Percentiles rank a stretch among this genome's conserved stretches.
Evolutionary conservation across 2,329 filamentous ascomycete species (phyloP).

Genomic region (Fusarium pseudocircinatum): DNA sequence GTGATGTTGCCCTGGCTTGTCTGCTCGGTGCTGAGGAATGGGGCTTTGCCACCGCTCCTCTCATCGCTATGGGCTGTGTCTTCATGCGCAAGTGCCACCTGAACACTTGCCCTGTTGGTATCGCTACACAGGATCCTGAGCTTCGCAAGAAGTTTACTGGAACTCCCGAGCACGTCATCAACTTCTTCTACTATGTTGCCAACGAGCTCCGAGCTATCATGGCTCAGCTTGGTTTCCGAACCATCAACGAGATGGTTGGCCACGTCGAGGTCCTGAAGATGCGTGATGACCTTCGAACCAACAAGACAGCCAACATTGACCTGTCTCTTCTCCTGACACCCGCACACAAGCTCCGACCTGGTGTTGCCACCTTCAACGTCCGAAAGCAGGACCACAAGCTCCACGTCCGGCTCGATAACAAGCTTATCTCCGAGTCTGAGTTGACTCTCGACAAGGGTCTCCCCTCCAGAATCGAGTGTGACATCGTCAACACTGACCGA

Average conservation of each 20-base stretch:
- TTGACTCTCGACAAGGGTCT: slow-evolving; percentile 93
- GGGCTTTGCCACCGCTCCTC: slow-evolving; percentile 92
- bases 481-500: slow-evolving; percentile 96
- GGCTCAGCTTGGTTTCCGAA: slow-evolving; percentile 93
- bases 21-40: slow-evolving; percentile 97
- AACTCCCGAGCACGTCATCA: slow-evolving; percentile 95
- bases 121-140: slow-evolving; percentile 95
- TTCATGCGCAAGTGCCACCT: slow-evolving; percentile 85
- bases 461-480: slow-evolving; percentile 92
- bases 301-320: slow-evolving; percentile 93
- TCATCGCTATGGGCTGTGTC: slow-evolving; percentile 97
- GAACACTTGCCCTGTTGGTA: slow-evolving; percentile 90
- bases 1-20: slow-evolving; percentile 94
- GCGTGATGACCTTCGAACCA: slow-evolving; percentile 85
- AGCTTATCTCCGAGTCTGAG: slow-evolving; percentile 95
- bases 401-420: slow-evolving; percentile 93
- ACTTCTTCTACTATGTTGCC: slow-evolving; percentile 98
- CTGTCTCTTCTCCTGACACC: slow-evolving; percentile 92
- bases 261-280: slow-evolving; percentile 87
- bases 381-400: slow-evolving; percentile 97
- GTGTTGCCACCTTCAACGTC: slow-evolving; percentile 96
- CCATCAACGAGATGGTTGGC: slow-evolving; percentile 97
- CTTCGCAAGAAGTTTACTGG: slow-evolving; percentile 93
- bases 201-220: slow-evolving; percentile 97
- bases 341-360: slow-evolving; percentile 93